Evolutionary conservation across 768 basidiomycete genomes (phyloP).

Genomic region (Rhodotorula kratochvilovae): DNA sequence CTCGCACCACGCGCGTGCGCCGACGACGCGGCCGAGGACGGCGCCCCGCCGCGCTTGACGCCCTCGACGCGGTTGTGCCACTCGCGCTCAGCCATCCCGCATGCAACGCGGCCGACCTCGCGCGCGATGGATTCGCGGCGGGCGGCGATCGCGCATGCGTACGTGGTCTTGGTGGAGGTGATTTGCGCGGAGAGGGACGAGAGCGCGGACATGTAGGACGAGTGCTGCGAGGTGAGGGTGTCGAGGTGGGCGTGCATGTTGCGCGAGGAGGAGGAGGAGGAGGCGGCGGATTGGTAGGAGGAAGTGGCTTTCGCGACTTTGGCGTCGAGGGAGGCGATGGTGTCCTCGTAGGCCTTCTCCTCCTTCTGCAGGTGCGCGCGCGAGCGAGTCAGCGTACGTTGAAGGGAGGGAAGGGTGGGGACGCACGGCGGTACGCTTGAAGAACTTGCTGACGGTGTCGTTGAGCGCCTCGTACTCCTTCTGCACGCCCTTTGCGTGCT

Average conservation of each 20-base stretch:
- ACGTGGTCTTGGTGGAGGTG: background rate
- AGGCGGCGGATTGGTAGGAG: conserved; percentile 22
- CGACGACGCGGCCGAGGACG: conserved; percentile 8
- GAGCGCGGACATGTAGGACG: conserved; percentile 26
- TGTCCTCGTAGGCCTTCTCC: conserved; percentile 35
- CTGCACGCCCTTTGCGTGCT: conserved; percentile 22
- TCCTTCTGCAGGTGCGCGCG: conserved; percentile 14
- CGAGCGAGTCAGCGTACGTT: too few species aligned
- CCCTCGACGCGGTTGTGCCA: conserved; percentile 27
- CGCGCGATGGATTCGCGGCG: conserved; percentile 16
- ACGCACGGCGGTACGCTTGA: conserved; percentile 34
- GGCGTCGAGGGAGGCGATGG: conserved; percentile 25
- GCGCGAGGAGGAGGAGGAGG: background rate
- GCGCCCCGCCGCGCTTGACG: conserved; percentile 16
- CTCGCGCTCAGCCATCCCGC: conserved; percentile 23
- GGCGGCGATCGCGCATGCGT: conserved; percentile 19
- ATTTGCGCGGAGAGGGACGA: conserved; percentile 25
- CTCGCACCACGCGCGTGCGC: conserved; percentile 9
- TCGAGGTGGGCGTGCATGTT: conserved; percentile 9
- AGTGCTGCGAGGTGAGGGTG: conserved; percentile 24
- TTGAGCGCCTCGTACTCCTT: conserved; percentile 41
- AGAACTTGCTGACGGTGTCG: conserved; percentile 15
- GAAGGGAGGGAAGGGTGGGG: background rate
- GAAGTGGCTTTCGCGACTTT: conserved; percentile 36
- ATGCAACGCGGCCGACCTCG: conserved; percentile 12